Evolutionary conservation across 2,329 filamentous ascomycete species (phyloP), one percentile per base, ranked within the genome.

Genomic region (Seiridium unicorne): DNA sequence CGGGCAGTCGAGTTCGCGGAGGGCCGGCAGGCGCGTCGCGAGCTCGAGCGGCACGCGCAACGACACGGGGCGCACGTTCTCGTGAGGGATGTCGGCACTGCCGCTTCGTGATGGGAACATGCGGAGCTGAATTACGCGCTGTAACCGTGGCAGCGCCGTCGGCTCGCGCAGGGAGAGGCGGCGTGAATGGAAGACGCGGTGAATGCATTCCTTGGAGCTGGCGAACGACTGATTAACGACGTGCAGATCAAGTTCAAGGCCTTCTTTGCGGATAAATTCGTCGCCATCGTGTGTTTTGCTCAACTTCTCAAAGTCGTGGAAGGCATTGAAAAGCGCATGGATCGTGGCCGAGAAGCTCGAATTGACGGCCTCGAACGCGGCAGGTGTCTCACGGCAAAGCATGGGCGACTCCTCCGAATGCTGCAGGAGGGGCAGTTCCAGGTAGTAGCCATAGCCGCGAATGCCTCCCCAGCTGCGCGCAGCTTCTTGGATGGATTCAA

Each of bases 201-300:
- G 59, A 57, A 47, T 65, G 70, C 69, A 75, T 42, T 55, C 54
- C 34, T 69, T 69, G 35, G 66, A 61, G 34, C 38, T 55, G 59
- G 54, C 59, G 49, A 58, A 61, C 36, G 59, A 61, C 55, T 61
- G 59, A 7, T 55, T 55, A 35, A 55, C 36, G 51, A 55, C 10
- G 51, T 18, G 51, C 10, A 53, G 18, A 11, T 34, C 49, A 36
- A 36, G 49, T 18, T 36, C 26, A 10, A 51, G 49, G 31, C 49
- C 49, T 36, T 36, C 9, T 51, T 51, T 34, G 49, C 49, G 32
- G 49, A 51, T 51, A 10, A 51, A 10, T 11, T 51, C 31, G 46
- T 49, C 26, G 46, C 13, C 46, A 49, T 49, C 46, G 46, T 49
- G 46, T 49, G 11, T 49, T 9, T 49, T 49, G 46, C 5, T 49